Evolutionary conservation across 192 early-diverging fungal genomes (phyloP).

Genomic region (Linnemannia exigua): DNA sequence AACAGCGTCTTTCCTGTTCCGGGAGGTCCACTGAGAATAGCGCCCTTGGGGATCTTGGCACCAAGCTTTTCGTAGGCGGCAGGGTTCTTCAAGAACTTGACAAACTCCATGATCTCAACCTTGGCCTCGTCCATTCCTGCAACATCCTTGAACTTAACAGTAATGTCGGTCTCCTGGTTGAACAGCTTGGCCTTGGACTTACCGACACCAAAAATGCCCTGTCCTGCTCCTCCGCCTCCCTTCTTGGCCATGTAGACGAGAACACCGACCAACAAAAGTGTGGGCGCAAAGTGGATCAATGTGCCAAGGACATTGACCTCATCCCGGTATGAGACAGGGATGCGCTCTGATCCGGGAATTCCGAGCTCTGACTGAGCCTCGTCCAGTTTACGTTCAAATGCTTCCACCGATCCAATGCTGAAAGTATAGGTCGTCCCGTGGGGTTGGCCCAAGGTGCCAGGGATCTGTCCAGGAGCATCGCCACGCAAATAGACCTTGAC

Average conservation of each 20-base stretch:
- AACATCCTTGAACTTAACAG: conserved; percentile 99
- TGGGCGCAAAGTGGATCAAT: conserved; percentile 94
- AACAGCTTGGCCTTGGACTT: conserved; percentile 97
- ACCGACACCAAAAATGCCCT: conserved; percentile 97
- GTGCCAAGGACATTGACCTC: conserved; percentile 84
- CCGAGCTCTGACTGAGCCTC: conserved; percentile 93
- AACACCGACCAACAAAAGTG: conserved; percentile 89
- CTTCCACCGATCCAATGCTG: conserved; percentile 95
- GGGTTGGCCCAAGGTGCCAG: conserved; percentile 27
- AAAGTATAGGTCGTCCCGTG: conserved; percentile 75
- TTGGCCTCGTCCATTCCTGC: conserved; percentile 99
- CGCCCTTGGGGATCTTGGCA: conserved; percentile 99
- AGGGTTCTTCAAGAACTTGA: conserved; percentile 99
- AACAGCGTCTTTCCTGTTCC: conserved; percentile 99
- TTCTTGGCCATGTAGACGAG: conserved; percentile 91
- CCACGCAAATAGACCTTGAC: conserved; percentile 84
- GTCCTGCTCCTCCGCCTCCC: conserved; percentile 73
- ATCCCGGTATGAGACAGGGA: conserved; percentile 95
- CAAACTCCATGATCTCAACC: conserved; percentile 99
- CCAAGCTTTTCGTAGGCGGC: conserved; percentile 91
- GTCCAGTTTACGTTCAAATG: conserved; percentile 94
- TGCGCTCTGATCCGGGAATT: conserved; percentile 91
- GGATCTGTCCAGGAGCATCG: conserved; percentile 58
- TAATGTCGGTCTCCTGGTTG: conserved; percentile 97
- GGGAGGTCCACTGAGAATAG: conserved; percentile 93